Evolutionary conservation across 2,329 filamentous ascomycete genomes (phyloP).

Genomic region (Calycina marina): DNA sequence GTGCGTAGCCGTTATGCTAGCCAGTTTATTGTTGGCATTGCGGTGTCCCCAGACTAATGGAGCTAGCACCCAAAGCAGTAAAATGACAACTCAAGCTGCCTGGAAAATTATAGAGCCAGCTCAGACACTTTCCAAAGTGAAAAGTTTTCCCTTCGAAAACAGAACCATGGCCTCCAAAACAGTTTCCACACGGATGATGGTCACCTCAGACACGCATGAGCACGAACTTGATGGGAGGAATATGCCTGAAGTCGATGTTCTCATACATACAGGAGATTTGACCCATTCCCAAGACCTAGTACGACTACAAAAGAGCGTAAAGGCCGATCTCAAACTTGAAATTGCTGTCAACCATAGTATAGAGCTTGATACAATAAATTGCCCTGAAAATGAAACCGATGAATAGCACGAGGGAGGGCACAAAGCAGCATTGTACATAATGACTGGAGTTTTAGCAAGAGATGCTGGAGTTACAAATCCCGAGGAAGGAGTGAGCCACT

Average conservation of each 20-base stretch:
- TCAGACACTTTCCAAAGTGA: too few species aligned
- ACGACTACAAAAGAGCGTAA: constrained; percentile 14
- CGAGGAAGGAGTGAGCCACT: constrained; percentile 20
- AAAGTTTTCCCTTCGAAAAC: too few species aligned
- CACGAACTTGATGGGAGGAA: constrained; percentile 7
- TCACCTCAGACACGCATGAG: constrained; percentile 16
- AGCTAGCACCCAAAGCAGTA: too few species aligned
- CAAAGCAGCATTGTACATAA: constrained; percentile 9
- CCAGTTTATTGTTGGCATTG: too few species aligned
- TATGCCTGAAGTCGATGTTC: constrained; percentile 20
- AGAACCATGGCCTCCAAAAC: constrained; percentile 6
- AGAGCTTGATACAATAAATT: neutral
- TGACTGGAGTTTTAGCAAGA: constrained; percentile 13
- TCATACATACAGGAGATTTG: constrained; percentile 26
- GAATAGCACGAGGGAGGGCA: constrained; percentile 5
- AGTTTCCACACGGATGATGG: constrained; percentile 11
- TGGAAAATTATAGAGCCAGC: too few species aligned
- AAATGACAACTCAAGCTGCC: too few species aligned
- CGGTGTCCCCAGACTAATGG: too few species aligned
- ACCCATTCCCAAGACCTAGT: constrained; percentile 20
- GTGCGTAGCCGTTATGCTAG: too few species aligned
- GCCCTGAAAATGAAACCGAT: constrained; percentile 5
- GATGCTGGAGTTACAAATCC: constrained; percentile 20
- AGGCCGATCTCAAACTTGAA: constrained; percentile 40
- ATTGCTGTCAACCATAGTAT: constrained; percentile 37